These are phyloP conservation scores for Flaveria linearis DNA, from an alignment of 129 eudicot species.

Conservation along the genomic window DNA sequence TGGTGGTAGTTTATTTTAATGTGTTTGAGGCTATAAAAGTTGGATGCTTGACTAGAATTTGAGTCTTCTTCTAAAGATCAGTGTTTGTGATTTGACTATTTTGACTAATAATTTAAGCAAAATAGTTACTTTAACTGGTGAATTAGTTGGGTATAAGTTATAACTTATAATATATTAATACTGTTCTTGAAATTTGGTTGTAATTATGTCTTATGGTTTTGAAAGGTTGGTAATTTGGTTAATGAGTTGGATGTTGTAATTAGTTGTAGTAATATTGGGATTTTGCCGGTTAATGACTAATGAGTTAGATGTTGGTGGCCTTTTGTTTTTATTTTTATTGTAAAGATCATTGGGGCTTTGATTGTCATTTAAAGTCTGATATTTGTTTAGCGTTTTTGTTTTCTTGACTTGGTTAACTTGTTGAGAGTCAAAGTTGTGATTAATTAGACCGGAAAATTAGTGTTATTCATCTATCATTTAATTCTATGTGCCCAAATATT, in stretches of 20 bases:
- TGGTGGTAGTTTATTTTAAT: background rate
- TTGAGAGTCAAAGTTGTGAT: background rate
- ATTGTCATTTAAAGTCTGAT: background rate
- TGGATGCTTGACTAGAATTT: background rate
- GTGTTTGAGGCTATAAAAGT: background rate
- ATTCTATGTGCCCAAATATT: background rate
- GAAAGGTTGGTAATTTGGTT: background rate
- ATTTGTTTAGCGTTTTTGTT: background rate
- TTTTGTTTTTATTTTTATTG: background rate
- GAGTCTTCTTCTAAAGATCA: background rate
- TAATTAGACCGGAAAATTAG: background rate
- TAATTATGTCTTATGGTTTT: background rate
- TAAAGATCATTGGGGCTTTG: background rate
- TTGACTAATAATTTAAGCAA: background rate
- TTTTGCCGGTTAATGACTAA: too few relatives aligned
- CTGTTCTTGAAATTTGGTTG: background rate
- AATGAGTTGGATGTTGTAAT: background rate
- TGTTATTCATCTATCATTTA: background rate
- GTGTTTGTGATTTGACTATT: background rate
- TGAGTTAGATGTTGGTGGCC: background rate
- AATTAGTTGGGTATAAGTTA: background rate
- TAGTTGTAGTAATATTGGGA: too few relatives aligned
- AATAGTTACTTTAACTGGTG: background rate
- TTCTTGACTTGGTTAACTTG: background rate
- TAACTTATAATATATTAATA: too few relatives aligned